Evolutionary conservation across 23 red algal genomes (phyloP), one percentile per base, ranked within the genome.

Genomic region (Gracilariopsis chorda): DNA sequence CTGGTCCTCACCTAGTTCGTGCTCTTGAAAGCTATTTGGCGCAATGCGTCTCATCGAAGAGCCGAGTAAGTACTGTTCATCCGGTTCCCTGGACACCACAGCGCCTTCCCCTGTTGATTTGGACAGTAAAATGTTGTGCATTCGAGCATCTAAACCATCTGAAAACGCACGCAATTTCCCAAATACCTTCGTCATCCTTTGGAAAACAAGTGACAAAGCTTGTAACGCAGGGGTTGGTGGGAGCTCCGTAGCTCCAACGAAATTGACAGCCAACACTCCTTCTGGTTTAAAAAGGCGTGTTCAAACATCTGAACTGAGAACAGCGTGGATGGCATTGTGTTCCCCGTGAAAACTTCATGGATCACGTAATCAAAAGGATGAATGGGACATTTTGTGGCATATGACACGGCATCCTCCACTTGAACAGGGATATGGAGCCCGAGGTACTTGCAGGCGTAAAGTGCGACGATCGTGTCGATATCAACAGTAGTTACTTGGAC

Each of bases 261-360:
- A 80, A 78, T 91, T 91, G 13, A 91, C 62, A 0, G 72, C 88
- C 5, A 91, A 25, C 42, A 91, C 77, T 4, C 88, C 88, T 43
- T 91, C 76, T 40, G 55, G 47, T 44, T n/a, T 69, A 27, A 80
- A 43, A 80, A 80, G 57, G 39, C 71, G 47, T 12, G 29, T 48
- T 44, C 32, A 37, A 71, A 82, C 21, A 35, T 71, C n/a, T 62
- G 36, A 28, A 44, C 19, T 6, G 48, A 61, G 23, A 91, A 80
- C 42, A 91, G 62, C 19, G 53, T 62, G 46, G 63, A 57, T 39
- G 75, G 74, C 27, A 91, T 72, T 28, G 75, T 74, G 34, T 75
- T 75, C 19, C 88, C 88, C 14, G 88, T 82, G 63, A 91, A 91
- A 36, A 91, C 88, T 42, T 91, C 88, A 48, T 91, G 88, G 11